Base-by-base conservation (phyloP, 257 asterid species). In the Solanum medicagineum region DNA sequence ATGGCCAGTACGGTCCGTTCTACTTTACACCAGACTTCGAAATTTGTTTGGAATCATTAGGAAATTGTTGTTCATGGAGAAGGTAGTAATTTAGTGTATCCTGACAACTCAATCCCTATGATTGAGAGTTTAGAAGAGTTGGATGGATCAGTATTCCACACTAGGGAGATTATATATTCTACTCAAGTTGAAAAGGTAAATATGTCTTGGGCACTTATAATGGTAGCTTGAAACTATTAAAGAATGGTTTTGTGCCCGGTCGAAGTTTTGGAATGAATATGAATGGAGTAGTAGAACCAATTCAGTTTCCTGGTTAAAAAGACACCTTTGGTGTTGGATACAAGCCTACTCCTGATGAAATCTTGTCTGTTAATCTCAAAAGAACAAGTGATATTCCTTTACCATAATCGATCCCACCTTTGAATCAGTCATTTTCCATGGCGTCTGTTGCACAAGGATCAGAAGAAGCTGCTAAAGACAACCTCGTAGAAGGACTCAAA, bases 151-250 rank as follows among this genome's bases (percentile, higher is more conserved):
- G 3, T 1, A 20, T n/a, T 59, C 0, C 14, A n/a, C 10, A 7
- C 8, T 59, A 3, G 1, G 5, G 7, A 20, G 4, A 59, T 20
- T n/a, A 59, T 59, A 6, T 59, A 7, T 59, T 8, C 26, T 59
- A 9, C 14, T 3, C 14, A 59, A 8, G 6, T 8, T 8, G 7
- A 8, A 59, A 20, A 6, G 26, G 2, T 20, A 20, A 20, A 59
- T 2, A 3, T 59, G 0, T 26, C 29, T 3, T 6, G 0, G 3
- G 29, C 1, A 0, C 29, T 59, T 59, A 20, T n/a, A 12, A 59
- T 59, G 32, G 66, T n/a, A 13, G 14, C 6, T 4, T 57, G 15
- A 13, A 59, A 19, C n/a, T 59, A 15, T 9, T 59, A 14, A 59
- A n/a, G 15, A 59, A 59, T n/a, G 7, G 7, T 19, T 20, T 59